Base-by-base conservation (phyloP, 139 green algal species). In the Mychonastes homosphaera region DNA sequence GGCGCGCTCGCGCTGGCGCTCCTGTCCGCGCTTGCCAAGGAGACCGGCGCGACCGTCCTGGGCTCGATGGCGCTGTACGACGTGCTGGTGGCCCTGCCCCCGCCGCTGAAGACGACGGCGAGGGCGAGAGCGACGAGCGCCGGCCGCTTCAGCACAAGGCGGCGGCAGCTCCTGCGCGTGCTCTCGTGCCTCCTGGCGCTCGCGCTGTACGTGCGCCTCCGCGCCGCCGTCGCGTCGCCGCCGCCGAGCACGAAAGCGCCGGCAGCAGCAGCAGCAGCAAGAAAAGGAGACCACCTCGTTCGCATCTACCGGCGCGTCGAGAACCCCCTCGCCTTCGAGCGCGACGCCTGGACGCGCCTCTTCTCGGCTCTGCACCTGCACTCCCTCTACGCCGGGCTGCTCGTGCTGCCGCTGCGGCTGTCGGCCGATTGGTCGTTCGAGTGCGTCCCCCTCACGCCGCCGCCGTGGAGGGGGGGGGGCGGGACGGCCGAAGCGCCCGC, bases 341-440 rank as follows among this genome's bases (percentile, higher is more conserved):
- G 30, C 8, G 60, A 41, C 12, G 16, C 33, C 15, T 30, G 63
- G 2, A 70, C 63, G 6, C 61, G 75, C 3, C 21, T 62, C 18
- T 62, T 88, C 13, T 73, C 62, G 44, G 82, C 69, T 0, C 65
- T 52, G 21, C 66, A 84, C 65, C 70, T 90, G 28, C 84, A 92
- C 54, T 69, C 73, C 2, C 65, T 49, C 13, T 92, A 92, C 66
- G 63, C 59, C 18, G 36, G 44, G 16, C 68, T 88, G 34, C 72
- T 92, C 63, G 35, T 89, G 21, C 47, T 46, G 32, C 84, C 84
- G 0, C 10, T 61, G 16, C 69, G 76, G 30, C 67, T 92, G 46
- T 88, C 78, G 9, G 79, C 79, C 2, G 83, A 92, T 70, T 92
- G 83, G 84, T 89, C 80, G 10, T 89, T 77, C 62, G 51, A 44